Evolutionary conservation across 225 moss, liverwort and hornwort species (phyloP).

Genomic region (Pseudisothecium myosuroides): DNA sequence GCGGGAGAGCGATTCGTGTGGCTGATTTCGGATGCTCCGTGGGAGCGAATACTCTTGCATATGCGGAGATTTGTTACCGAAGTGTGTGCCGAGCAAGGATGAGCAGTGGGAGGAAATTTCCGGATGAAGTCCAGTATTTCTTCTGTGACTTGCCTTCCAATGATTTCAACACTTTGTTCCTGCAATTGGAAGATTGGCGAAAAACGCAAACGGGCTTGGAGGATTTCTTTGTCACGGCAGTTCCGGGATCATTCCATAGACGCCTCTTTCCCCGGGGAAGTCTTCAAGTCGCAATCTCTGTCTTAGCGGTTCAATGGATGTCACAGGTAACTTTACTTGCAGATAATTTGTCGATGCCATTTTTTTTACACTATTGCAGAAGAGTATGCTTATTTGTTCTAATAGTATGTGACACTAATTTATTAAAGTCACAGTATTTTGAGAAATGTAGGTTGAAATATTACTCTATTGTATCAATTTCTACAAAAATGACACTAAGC

Average conservation of each 20-base stretch:
- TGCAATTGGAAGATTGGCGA: neutral
- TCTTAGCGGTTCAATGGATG: neutral
- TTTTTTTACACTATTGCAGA: too few species aligned
- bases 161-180: neutral
- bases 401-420: too few species aligned
- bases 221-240: neutral
- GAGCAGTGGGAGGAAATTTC: neutral
- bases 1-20: neutral
- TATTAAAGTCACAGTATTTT: too few species aligned
- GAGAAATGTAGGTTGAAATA: too few species aligned
- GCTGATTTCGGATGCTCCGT: neutral
- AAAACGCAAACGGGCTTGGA: neutral
- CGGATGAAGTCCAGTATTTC: neutral
- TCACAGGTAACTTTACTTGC: neutral
- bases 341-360: too few species aligned
- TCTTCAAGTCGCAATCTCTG: neutral
- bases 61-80: neutral
- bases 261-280: neutral
- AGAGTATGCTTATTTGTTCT: too few species aligned
- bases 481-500: too few species aligned
- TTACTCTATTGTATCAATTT: too few species aligned
- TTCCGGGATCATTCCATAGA: neutral
- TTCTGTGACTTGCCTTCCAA: neutral
- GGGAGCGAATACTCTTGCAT: neutral
- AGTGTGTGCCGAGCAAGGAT: neutral